These are phyloP conservation scores for Fusarium continuum DNA, from an alignment of 2,329 filamentous ascomycete genomes.

Conservation along the genomic window DNA sequence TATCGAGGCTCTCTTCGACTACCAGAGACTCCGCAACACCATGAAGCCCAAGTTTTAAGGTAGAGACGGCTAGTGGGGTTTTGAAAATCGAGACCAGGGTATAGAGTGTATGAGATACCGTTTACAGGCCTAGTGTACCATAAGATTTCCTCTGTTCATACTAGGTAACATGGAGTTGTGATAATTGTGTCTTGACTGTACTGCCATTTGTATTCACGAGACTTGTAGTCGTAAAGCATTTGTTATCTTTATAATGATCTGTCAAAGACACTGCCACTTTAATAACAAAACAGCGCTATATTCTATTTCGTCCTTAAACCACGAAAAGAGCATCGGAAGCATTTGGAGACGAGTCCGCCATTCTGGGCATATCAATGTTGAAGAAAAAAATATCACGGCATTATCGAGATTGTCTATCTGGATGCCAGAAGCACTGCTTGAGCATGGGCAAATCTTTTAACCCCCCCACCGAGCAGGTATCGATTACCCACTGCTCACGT, in stretches of 20 bases:
- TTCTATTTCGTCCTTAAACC: too few relatives aligned
- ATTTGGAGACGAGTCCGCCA: too few relatives aligned
- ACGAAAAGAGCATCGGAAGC: too few relatives aligned
- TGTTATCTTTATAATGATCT: neutral
- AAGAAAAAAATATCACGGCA: too few relatives aligned
- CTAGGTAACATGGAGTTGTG: conserved; percentile 47
- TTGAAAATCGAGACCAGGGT: conserved; percentile 54
- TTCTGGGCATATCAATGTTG: too few relatives aligned
- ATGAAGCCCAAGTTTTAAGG: conserved; percentile 81
- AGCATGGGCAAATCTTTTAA: neutral
- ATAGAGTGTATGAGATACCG: conserved; percentile 67
- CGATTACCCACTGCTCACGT: neutral
- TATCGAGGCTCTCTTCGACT: conserved; percentile 87
- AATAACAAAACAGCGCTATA: too few relatives aligned
- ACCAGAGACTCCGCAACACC: conserved; percentile 81
- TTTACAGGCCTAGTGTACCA: conserved; percentile 64
- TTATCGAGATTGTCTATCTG: neutral
- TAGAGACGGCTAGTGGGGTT: conserved; percentile 44
- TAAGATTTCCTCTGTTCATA: conserved; percentile 58
- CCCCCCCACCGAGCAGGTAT: conserved; percentile 3
- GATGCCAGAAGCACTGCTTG: neutral
- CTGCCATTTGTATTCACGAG: neutral
- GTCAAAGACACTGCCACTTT: too few relatives aligned
- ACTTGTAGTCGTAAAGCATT: neutral
- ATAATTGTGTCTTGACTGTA: conserved; percentile 38